A percentile compares a stretch with the other conserved stretches of the same genome.
Conservation (phyloP, 495 filamentous ascomycete genomes). For the Tuber umbilicatum region DNA sequence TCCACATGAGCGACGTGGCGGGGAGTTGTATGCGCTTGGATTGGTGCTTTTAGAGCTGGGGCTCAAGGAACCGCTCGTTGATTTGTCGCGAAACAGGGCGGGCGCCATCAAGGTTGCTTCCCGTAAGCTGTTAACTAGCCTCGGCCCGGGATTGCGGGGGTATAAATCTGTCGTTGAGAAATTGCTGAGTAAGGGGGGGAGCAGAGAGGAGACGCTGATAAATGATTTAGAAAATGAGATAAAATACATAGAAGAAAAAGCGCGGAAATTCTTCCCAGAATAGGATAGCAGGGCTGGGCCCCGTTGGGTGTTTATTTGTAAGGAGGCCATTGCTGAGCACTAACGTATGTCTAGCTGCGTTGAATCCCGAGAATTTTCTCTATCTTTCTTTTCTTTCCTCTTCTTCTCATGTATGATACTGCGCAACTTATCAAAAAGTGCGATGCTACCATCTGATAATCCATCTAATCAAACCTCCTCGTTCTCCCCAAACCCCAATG, state of each 20-base stretch:
- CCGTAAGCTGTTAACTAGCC: background rate
- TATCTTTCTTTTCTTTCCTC: no score
- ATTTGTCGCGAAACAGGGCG: background rate
- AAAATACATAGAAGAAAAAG: background rate
- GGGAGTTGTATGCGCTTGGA: background rate
- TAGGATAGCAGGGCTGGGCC: background rate
- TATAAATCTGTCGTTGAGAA: background rate
- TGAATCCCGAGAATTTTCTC: no score
- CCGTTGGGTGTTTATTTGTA: no score
- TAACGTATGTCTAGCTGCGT: no score
- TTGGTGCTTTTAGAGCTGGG: background rate
- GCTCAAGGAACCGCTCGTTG: background rate
- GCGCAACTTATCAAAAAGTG: no score
- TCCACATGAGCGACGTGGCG: accelerated
- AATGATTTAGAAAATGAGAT: background rate
- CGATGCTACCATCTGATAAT: no score
- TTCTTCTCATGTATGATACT: no score
- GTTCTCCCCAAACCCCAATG: no score
- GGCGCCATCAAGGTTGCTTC: background rate
- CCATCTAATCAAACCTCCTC: no score
- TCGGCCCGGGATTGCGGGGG: background rate
- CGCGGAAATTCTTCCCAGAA: background rate
- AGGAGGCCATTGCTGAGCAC: no score
- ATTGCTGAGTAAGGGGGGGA: background rate
- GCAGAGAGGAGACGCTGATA: background rate